Conservation (phyloP, 106 monocot species). For the Allium fistulosum region DNA sequence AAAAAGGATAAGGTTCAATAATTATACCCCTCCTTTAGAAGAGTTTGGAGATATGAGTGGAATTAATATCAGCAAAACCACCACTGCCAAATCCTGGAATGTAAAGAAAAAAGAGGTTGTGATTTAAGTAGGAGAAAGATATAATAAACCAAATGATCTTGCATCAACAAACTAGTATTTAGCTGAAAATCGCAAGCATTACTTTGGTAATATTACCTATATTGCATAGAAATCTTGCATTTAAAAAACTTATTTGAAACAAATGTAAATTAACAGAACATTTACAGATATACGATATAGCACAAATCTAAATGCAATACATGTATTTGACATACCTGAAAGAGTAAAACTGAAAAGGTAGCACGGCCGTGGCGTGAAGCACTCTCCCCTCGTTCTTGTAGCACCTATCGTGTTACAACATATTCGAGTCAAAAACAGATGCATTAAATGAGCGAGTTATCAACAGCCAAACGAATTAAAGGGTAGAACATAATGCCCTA, state of each 20-base stretch:
- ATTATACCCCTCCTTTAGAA: conserved; percentile 96
- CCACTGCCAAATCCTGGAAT: conserved; percentile 89
- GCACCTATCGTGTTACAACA: conserved; percentile 38
- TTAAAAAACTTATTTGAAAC: too few relatives aligned
- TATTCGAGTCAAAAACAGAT: neutral
- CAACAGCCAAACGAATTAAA: too few relatives aligned
- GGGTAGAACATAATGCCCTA: too few relatives aligned
- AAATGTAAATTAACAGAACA: too few relatives aligned
- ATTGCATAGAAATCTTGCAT: too few relatives aligned
- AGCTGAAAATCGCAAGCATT: too few relatives aligned
- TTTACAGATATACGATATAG: too few relatives aligned
- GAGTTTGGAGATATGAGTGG: conserved; percentile 98
- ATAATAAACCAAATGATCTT: neutral
- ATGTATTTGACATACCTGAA: conserved; percentile 48
- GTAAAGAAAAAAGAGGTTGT: neutral
- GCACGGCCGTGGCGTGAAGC: conserved; percentile 98
- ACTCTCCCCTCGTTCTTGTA: conserved; percentile 97
- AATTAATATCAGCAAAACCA: conserved; percentile 92
- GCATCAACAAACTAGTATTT: too few relatives aligned
- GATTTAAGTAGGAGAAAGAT: neutral
- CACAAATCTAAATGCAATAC: too few relatives aligned
- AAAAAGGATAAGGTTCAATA: conserved; percentile 8
- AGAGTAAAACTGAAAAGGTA: conserved; percentile 95
- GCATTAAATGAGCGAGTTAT: neutral
- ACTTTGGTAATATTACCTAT: too few relatives aligned